Base-by-base conservation (phyloP, 345 rosid species). In the Linum lewisii region DNA sequence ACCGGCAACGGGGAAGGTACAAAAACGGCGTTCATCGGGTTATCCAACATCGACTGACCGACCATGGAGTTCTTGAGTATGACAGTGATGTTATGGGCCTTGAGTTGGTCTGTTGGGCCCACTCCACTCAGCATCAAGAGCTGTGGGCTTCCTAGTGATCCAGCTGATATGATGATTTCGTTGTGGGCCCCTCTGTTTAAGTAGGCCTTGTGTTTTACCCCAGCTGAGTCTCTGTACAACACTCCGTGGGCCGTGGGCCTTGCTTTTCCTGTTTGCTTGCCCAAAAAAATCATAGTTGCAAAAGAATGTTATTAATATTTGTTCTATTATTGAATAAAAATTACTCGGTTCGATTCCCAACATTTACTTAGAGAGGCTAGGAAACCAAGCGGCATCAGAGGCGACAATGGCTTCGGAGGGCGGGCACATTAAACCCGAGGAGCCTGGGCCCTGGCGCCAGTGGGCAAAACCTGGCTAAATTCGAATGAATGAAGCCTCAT, bases 131-230 rank as follows among this genome's bases (percentile, higher is more conserved):
- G 52, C 54, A 72, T 67, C 50, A 62, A 21, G 2, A 72, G 60
- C 20, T 72, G 76, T 38, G 69, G 76, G 63, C 76, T 72, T 29
- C 72, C 72, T 5, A 72, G 19, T 1, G 76, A 54, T 0, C 72
- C 76, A 0, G 69, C 72, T 59, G 69, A 66, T 56, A 72, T 19
- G 20, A 72, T 63, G 2, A 67, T 60, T 54, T 67, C 76, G 6
- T 67, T 63, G 32, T 54, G 59, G 18, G 63, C 34, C 13, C 73
- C 73, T 26, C 32, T 57, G 2, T 18, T 58, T 4, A 66, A 45
- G 20, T 54, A 61, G 4, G 65, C 75, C 16, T 50, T 57, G 60
- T 71, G 71, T 14, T 14, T 36, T 7, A 14, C 44, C 44, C 75
- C 75, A 0, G 59, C 11, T 0, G 36, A 50, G 29, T 71, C 75